These are phyloP conservation scores for Wickerhamiella hasegawae DNA, from an alignment of 805 yeast species.

Conservation along the genomic window DNA sequence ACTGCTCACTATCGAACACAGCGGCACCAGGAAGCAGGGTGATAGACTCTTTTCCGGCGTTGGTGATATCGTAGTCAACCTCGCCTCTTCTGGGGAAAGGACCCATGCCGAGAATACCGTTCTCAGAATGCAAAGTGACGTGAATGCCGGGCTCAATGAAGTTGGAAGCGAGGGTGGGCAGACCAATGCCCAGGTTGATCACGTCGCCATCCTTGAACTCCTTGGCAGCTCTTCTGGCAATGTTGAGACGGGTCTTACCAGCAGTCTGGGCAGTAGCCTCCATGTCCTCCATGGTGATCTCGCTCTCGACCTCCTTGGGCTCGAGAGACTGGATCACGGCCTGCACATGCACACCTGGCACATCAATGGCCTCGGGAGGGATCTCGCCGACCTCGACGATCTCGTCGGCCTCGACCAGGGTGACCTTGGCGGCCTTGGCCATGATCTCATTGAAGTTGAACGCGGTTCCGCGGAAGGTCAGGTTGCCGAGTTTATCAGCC, in stretches of 20 bases:
- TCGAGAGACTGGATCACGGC: constrained; percentile 27
- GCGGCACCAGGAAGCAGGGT: constrained; percentile 33
- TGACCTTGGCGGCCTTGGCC: constrained; percentile 30
- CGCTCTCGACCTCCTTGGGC: constrained; percentile 29
- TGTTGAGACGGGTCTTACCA: constrained; percentile 18
- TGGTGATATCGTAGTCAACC: constrained; percentile 32
- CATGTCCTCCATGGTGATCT: constrained; percentile 10
- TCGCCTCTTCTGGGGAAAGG: constrained; percentile 27
- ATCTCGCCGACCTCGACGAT: constrained; percentile 33
- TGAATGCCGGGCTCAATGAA: constrained; percentile 24
- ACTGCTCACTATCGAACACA: constrained; percentile 33
- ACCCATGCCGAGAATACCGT: constrained; percentile 35
- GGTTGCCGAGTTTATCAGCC: constrained; percentile 33
- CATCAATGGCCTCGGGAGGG: constrained; percentile 30
- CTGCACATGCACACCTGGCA: constrained; percentile 31
- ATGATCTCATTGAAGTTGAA: constrained; percentile 31
- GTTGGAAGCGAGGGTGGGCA: constrained; percentile 33
- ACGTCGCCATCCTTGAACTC: constrained; percentile 30
- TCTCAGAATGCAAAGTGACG: constrained; percentile 32
- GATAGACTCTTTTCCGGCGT: constrained; percentile 37
- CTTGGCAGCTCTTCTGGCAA: constrained; percentile 30
- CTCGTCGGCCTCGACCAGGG: constrained; percentile 36
- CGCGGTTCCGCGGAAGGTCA: constrained; percentile 32
- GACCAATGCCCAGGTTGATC: constrained; percentile 36
- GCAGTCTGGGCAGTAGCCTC: constrained; percentile 1